Evolutionary conservation across 2,329 filamentous ascomycete species (phyloP), one percentile per base, ranked within the genome.

Genomic region (Ceratocystis lukuohia): DNA sequence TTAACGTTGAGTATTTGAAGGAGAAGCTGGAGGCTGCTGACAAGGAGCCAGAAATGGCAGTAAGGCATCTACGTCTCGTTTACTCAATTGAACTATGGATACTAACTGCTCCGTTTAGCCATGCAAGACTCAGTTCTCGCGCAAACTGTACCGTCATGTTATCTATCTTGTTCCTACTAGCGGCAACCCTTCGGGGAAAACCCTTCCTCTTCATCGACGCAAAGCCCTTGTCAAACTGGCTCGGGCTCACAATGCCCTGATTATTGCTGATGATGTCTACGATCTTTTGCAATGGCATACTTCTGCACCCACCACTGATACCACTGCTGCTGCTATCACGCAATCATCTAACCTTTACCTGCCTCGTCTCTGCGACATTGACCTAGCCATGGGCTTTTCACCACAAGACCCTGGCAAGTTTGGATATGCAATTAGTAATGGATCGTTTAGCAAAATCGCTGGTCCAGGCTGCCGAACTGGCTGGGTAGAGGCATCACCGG

Each of bases 221-320:
- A 77, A 85, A 69, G 78, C 78, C 10, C 80, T 97, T 3, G 85
- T 97, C 28, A 77, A 79, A n/a, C 76, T 96, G 5, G 93, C 93
- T 0, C 82, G 93, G 66, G 79, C 85, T 67, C 84, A 88, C 73
- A 86, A 97, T 74, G 90, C 89, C 5, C 80, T 97, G n/a, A 76
- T 96, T 66, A 80, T 96, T 33, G 84, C 84, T 62, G 93, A 97
- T 76, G 94, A 99, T 74, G 91, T 97, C 8, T 99, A 99, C 73
- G 93, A 97, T 74, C 88, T 93, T 70, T 80, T 97, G 4, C 88
- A 92, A 73, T 96, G 91, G 90, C 82, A 84, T 1, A 71, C 78
- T 0, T 72, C 76, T 57, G 46, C 68, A 20, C 28, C 69, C 5
- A 66, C 61, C 28, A 68, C 64, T 5, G 65, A 33, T 30, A 57